phyloP scores from a whole-genome alignment of 345 rosid genomes.

The Bretschneidera sinensis region DNA sequence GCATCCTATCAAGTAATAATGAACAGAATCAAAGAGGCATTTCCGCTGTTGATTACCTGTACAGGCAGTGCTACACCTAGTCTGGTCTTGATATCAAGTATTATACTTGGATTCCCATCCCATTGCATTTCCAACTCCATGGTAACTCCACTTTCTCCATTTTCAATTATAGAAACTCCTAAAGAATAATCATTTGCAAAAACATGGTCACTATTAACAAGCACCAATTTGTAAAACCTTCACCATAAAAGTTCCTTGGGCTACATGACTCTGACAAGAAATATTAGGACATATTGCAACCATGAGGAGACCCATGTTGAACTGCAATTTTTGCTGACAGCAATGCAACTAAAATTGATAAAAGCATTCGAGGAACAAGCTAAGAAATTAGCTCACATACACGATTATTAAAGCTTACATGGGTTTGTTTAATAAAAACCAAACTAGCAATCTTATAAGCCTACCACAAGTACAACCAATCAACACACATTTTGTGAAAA shows the following conservation, averaged over 20 bases:
- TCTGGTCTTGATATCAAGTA: slow-evolving; percentile 75
- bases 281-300: neutral
- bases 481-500: neutral
- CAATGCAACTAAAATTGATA: too few species aligned
- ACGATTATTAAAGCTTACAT: too few species aligned
- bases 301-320: too few species aligned
- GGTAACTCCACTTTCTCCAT: slow-evolving; percentile 49
- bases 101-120: slow-evolving; percentile 94
- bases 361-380: too few species aligned
- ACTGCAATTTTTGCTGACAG: too few species aligned
- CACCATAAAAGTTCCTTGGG: neutral
- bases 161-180: slow-evolving; percentile 83
- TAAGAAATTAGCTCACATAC: too few species aligned
- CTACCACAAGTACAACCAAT: neutral
- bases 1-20: too few species aligned
- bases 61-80: slow-evolving; percentile 85
- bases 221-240: neutral
- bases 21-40: too few species aligned
- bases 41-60: slow-evolving; percentile 42
- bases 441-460: neutral
- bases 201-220: too few species aligned
- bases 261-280: neutral
- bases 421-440: neutral
- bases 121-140: slow-evolving; percentile 97
- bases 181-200: neutral